Percentiles rank a stretch among this genome's conserved stretches.
These are phyloP conservation scores for Solanum etuberosum DNA, from an alignment of 257 asterid species.

Conservation along the genomic window DNA sequence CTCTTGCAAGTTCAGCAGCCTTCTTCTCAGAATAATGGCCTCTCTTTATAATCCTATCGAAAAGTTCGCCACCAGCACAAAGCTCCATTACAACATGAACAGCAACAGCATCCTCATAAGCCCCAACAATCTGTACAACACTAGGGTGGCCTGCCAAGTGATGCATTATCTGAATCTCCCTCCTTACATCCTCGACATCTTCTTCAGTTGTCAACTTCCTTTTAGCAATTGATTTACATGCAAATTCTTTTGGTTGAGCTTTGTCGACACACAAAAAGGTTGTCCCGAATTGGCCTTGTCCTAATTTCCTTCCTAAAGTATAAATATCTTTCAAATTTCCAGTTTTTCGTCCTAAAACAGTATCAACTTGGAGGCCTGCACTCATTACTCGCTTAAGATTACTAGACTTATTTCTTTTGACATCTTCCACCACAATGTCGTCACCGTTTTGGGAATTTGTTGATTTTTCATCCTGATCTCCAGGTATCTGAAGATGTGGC, in stretches of 20 bases:
- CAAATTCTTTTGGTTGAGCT: slow-evolving; percentile 42
- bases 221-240: slow-evolving; percentile 77
- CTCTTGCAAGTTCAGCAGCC: slow-evolving; percentile 80
- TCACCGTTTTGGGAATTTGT: neutral
- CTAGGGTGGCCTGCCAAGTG: slow-evolving; percentile 67
- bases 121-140: slow-evolving; percentile 58
- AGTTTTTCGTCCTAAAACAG: slow-evolving; percentile 60
- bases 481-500: slow-evolving; percentile 21
- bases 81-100: slow-evolving; percentile 86
- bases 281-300: slow-evolving; percentile 91
- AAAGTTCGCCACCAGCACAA: slow-evolving; percentile 82
- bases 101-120: slow-evolving; percentile 71
- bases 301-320: slow-evolving; percentile 52
- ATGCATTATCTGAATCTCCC: slow-evolving; percentile 87
- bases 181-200: slow-evolving; percentile 79
- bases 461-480: slow-evolving; percentile 9
- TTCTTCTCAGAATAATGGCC: slow-evolving; percentile 81
- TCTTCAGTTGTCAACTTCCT: slow-evolving; percentile 50
- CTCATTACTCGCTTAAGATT: slow-evolving; percentile 45
- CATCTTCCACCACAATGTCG: neutral
- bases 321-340: slow-evolving; percentile 58
- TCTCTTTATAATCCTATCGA: slow-evolving; percentile 62
- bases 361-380: slow-evolving; percentile 57
- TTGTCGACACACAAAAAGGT: slow-evolving; percentile 56
- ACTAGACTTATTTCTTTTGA: slow-evolving; percentile 16